These are phyloP conservation scores for Auricularia sp. DNA, from an alignment of 768 basidiomycete species.

Conservation along the genomic window DNA sequence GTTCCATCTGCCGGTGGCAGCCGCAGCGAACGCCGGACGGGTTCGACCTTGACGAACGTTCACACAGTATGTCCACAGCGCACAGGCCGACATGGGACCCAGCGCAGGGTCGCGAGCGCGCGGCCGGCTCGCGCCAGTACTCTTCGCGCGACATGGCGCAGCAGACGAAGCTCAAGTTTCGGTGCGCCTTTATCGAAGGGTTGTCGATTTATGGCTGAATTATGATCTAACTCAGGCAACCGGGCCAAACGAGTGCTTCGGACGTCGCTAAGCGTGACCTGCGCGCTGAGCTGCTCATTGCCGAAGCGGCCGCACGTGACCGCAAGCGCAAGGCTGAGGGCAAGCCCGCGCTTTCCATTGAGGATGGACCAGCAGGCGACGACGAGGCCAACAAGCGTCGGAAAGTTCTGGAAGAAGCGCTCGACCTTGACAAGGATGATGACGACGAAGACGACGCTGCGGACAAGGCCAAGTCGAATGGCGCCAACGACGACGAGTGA, in stretches of 20 bases:
- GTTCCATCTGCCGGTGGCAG: too few relatives aligned
- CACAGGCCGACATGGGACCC: constrained; percentile 98
- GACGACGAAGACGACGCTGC: constrained; percentile 50
- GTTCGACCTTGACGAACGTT: neutral
- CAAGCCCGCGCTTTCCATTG: constrained; percentile 26
- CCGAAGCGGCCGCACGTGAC: constrained; percentile 79
- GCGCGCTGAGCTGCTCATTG: constrained; percentile 68
- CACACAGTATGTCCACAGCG: constrained; percentile 64
- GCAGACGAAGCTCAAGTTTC: constrained; percentile 97
- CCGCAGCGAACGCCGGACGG: too few relatives aligned
- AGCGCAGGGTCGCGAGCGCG: constrained; percentile 86
- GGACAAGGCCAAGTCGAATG: constrained; percentile 22
- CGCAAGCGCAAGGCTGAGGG: constrained; percentile 92
- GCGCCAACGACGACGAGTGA: constrained; percentile 23
- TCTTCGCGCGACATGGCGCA: constrained; percentile 90
- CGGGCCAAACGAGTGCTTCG: constrained; percentile 72
- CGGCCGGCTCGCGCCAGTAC: constrained; percentile 85
- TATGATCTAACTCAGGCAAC: constrained; percentile 42
- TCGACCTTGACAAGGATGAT: constrained; percentile 86
- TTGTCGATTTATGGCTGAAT: too few relatives aligned
- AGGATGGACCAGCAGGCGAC: constrained; percentile 40
- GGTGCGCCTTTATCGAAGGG: constrained; percentile 33
- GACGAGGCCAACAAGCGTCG: constrained; percentile 67
- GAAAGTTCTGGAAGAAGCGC: constrained; percentile 76
- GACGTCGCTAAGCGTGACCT: constrained; percentile 79